Evolutionary conservation across 2,329 filamentous ascomycete species (phyloP).

Genomic region (Sordariomycetes sp.): DNA sequence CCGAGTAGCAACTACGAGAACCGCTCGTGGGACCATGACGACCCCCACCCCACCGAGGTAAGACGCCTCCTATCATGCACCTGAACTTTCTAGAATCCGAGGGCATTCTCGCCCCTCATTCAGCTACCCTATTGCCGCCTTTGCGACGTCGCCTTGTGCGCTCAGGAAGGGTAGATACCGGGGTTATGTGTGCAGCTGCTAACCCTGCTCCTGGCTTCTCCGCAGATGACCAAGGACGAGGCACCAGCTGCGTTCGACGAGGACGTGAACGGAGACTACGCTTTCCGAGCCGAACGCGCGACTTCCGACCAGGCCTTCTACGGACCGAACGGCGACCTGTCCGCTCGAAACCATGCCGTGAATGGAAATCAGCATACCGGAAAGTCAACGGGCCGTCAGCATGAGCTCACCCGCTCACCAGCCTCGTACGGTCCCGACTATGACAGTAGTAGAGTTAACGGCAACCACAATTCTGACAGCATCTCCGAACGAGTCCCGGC

Average conservation of each 20-base stretch:
- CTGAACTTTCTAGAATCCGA: neutral
- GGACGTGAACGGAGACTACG: constrained; percentile 1
- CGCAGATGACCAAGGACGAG: constrained; percentile 1
- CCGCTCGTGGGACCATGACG: constrained; percentile 27
- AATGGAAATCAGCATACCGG: neutral
- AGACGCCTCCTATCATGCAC: constrained; percentile 9
- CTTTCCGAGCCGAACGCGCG: neutral
- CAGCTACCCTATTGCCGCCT: neutral
- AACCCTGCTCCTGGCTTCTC: neutral
- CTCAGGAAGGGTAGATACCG: neutral
- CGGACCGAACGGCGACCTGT: constrained; percentile 8
- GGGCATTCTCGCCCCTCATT: neutral
- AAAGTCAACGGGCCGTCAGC: neutral
- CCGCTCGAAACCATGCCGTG: constrained; percentile 8
- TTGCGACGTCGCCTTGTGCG: neutral
- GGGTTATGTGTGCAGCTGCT: neutral
- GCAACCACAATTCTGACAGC: neutral
- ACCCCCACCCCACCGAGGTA: constrained; percentile 20
- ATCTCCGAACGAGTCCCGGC: neutral
- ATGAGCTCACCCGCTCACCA: neutral
- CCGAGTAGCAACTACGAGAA: constrained; percentile 35
- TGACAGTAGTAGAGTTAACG: neutral
- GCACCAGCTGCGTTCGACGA: neutral
- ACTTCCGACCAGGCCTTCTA: neutral
- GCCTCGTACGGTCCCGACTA: neutral